Conservation (phyloP, 2,329 filamentous ascomycete species). For the Fusarium camptoceras region DNA sequence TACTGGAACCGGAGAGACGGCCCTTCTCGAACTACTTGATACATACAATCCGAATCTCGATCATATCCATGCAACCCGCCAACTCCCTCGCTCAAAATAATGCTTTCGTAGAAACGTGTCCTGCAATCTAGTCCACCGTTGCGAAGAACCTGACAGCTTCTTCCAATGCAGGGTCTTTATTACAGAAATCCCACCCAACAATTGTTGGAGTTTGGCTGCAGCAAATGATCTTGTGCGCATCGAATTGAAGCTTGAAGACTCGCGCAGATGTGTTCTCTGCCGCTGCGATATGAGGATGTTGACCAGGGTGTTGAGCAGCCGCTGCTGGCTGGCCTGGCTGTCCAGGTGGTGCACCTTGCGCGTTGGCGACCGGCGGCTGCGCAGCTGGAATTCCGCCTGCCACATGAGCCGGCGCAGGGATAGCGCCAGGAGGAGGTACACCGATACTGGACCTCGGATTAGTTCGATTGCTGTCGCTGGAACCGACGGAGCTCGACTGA, state of each 20-base stretch:
- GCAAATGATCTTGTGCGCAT: conserved; percentile 91
- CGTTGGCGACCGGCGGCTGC: conserved; percentile 31
- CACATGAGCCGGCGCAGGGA: not conserved
- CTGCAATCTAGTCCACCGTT: conserved; percentile 58
- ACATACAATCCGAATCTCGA: conserved; percentile 21
- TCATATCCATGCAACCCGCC: conserved; percentile 15
- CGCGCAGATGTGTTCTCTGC: conserved; percentile 65
- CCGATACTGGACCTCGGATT: conserved; percentile 12
- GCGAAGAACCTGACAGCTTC: conserved; percentile 83
- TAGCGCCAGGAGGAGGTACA: conserved; percentile 7
- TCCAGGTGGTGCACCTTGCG: conserved; percentile 41
- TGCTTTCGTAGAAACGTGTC: conserved; percentile 3
- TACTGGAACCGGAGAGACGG: conserved; percentile 4
- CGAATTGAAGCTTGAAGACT: conserved; percentile 97
- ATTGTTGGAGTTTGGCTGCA: conserved; percentile 93
- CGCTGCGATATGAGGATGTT: conserved; percentile 59
- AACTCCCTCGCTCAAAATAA: conserved; percentile 43
- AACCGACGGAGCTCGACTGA: conserved; percentile 22
- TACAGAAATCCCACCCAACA: conserved; percentile 98
- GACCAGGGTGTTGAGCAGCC: conserved; percentile 12
- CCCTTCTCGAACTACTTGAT: conserved; percentile 11
- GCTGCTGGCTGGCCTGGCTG: conserved; percentile 23
- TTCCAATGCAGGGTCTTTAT: conserved; percentile 82
- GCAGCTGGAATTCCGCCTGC: conserved; percentile 5
- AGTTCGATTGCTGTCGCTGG: conserved; percentile 11